phyloP scores from a whole-genome alignment of 495 filamentous ascomycete genomes.

The Bathelium albidoporum region DNA sequence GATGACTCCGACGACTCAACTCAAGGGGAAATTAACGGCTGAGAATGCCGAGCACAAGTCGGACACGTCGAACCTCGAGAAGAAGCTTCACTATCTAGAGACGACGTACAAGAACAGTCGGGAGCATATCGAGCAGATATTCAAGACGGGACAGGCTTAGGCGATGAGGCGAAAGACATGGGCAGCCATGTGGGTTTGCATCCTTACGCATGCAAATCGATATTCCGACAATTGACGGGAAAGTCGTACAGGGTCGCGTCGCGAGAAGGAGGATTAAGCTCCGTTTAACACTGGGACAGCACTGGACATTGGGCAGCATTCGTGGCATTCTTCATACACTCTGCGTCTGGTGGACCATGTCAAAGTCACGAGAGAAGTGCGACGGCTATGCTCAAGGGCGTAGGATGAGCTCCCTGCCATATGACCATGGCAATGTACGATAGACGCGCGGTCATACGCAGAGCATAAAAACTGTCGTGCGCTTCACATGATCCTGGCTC shows the following conservation, averaged over 20 bases:
- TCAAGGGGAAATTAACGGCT: slow-evolving; percentile 65
- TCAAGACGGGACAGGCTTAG: slow-evolving; percentile 31
- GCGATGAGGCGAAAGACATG: not conserved
- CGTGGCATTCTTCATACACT: not conserved
- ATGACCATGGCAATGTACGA: not conserved
- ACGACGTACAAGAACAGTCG: slow-evolving; percentile 88
- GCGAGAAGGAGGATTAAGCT: not conserved
- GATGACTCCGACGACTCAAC: slow-evolving; percentile 54
- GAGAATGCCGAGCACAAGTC: slow-evolving; percentile 65
- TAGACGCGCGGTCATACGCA: not conserved
- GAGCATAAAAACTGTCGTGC: not conserved
- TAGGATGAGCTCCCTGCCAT: not conserved
- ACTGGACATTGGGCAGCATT: not conserved
- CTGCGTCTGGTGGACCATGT: not conserved
- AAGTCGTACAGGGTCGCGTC: not conserved
- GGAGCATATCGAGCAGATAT: slow-evolving; percentile 78
- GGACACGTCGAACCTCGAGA: slow-evolving; percentile 69
- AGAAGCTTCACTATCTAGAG: slow-evolving; percentile 89
- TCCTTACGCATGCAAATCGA: not conserved
- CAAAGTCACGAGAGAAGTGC: not conserved
- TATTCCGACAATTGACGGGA: not conserved
- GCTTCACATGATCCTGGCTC: not conserved
- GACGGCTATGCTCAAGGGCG: not conserved
- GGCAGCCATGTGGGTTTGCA: not conserved
- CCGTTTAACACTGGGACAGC: not conserved